These are phyloP conservation scores for Cyphellophora europaea DNA, from an alignment of 2,329 filamentous ascomycete species.

Conservation along the genomic window DNA sequence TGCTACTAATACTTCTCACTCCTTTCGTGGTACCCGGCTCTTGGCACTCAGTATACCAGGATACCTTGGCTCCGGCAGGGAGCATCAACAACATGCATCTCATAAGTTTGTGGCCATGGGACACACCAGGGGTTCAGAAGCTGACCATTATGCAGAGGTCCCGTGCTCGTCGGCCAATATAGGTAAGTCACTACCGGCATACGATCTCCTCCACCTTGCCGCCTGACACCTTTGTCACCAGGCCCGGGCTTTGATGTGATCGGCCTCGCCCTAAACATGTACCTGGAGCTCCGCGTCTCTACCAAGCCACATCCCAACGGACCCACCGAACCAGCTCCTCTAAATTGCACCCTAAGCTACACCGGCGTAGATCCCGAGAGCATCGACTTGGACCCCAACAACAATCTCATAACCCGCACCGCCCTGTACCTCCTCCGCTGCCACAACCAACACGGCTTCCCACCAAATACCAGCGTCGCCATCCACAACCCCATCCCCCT, in stretches of 20 bases:
- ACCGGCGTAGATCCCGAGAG: slow-evolving; percentile 66
- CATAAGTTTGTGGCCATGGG: too few relatives aligned
- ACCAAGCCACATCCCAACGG: slow-evolving; percentile 31
- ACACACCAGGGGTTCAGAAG: too few relatives aligned
- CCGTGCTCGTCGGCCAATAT: slow-evolving; percentile 97
- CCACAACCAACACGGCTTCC: slow-evolving; percentile 78
- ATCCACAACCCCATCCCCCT: slow-evolving; percentile 94
- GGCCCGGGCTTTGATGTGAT: slow-evolving; percentile 95
- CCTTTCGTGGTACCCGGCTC: too few relatives aligned
- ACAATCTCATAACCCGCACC: slow-evolving; percentile 87
- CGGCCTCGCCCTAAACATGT: slow-evolving; percentile 81
- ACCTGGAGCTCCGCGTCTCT: slow-evolving; percentile 80
- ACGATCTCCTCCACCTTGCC: neutral
- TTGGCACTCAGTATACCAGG: too few relatives aligned
- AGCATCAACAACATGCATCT: too few relatives aligned
- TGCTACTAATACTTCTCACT: too few relatives aligned
- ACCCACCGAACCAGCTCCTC: slow-evolving; percentile 24
- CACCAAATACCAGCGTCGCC: slow-evolving; percentile 78
- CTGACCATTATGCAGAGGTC: too few relatives aligned
- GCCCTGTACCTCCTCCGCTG: slow-evolving; percentile 92
- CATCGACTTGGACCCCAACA: slow-evolving; percentile 73
- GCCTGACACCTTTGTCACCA: neutral
- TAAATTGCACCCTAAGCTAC: slow-evolving; percentile 83
- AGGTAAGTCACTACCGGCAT: slow-evolving; percentile 36
- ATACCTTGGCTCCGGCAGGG: too few relatives aligned